These are phyloP conservation scores for Teunomyces pallodes DNA, from an alignment of 805 yeast genomes.

Conservation along the genomic window DNA sequence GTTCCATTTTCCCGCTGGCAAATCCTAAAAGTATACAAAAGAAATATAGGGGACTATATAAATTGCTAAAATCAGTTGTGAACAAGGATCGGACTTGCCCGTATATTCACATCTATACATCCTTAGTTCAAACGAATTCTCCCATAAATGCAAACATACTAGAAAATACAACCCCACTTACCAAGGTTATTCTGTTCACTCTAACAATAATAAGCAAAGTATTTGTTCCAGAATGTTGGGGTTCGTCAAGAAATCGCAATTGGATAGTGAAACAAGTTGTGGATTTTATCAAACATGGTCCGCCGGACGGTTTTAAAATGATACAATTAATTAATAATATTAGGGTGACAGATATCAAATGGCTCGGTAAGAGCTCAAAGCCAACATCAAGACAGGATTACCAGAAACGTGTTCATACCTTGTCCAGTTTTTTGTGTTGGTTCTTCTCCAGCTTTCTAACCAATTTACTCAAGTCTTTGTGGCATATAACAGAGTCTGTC, in stretches of 20 bases:
- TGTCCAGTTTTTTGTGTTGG: slow-evolving; percentile 56
- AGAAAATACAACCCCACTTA: slow-evolving; percentile 27
- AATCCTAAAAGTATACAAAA: slow-evolving; percentile 6
- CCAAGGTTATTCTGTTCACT: slow-evolving; percentile 42
- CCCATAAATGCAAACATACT: slow-evolving; percentile 21
- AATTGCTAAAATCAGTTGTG: slow-evolving; percentile 19
- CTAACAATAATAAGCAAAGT: slow-evolving; percentile 43
- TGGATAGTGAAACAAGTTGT: slow-evolving; percentile 37
- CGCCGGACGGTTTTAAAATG: slow-evolving; percentile 34
- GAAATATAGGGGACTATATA: slow-evolving; percentile 14
- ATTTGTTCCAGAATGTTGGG: slow-evolving; percentile 53
- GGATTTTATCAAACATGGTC: slow-evolving; percentile 32
- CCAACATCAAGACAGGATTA: slow-evolving; percentile 42
- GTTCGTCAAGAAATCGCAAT: slow-evolving; percentile 48
- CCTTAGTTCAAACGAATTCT: slow-evolving; percentile 1
- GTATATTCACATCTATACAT: slow-evolving; percentile 31
- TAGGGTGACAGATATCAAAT: slow-evolving; percentile 44
- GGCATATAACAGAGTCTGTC: slow-evolving; percentile 60
- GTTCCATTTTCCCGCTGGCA: not conserved
- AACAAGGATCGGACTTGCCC: slow-evolving; percentile 30
- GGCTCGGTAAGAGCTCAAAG: slow-evolving; percentile 47
- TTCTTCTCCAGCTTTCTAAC: slow-evolving; percentile 46
- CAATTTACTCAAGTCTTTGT: slow-evolving; percentile 49
- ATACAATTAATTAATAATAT: slow-evolving; percentile 33
- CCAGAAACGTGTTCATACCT: slow-evolving; percentile 30